phyloP scores from a whole-genome alignment of 2,329 filamentous ascomycete genomes.

The Fusarium newnesense region DNA sequence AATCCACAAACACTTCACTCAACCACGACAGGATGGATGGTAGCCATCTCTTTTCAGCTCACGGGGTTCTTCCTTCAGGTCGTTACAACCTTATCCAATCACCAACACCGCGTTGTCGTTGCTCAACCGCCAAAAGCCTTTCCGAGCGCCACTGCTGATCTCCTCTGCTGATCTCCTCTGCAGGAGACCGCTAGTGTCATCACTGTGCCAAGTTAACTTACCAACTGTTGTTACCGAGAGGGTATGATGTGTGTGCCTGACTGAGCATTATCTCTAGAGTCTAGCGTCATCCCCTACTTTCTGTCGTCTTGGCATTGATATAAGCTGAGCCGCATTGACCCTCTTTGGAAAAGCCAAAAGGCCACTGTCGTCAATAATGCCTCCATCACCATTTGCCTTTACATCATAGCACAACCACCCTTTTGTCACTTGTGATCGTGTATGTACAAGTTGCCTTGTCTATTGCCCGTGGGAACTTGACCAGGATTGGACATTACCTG shows the following conservation, averaged over 20 bases:
- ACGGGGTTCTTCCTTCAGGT: background rate
- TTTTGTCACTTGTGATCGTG: background rate
- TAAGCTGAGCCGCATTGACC: background rate
- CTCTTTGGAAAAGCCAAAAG: conserved; percentile 1
- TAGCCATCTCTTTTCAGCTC: conserved; percentile 20
- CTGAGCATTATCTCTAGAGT: background rate
- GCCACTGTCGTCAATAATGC: conserved; percentile 1
- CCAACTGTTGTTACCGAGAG: background rate
- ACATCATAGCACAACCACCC: background rate
- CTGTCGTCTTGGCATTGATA: conserved; percentile 6
- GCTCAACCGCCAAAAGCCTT: conserved; percentile 10
- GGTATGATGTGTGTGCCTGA: conserved; percentile 11
- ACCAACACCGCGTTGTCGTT: background rate
- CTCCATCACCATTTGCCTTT: background rate
- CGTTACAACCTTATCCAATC: background rate
- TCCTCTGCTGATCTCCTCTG: conserved; percentile 34
- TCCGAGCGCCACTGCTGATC: conserved; percentile 35
- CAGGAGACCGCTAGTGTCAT: conserved; percentile 24
- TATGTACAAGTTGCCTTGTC: background rate
- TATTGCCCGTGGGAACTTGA: background rate
- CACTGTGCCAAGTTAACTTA: conserved; percentile 29
- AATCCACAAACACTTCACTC: background rate
- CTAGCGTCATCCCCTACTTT: conserved; percentile 4
- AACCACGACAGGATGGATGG: background rate
- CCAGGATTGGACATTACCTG: conserved; percentile 16